These are phyloP conservation scores for Pseudevernia furfuracea DNA, from an alignment of 495 filamentous ascomycete genomes.

Conservation along the genomic window DNA sequence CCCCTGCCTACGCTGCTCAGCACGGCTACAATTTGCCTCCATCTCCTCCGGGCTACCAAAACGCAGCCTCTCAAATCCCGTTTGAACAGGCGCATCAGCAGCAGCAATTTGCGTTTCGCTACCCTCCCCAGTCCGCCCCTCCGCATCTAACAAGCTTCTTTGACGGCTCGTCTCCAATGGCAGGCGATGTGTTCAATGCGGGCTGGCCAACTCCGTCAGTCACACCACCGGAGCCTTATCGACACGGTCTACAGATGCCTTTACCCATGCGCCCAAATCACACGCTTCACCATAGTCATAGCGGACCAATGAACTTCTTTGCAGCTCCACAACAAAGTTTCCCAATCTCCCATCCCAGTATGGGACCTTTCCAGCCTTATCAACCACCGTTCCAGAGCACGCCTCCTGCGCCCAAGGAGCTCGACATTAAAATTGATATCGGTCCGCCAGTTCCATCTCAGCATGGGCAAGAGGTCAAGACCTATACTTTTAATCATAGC, in stretches of 20 bases:
- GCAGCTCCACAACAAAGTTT: constrained; percentile 7
- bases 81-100: constrained; percentile 8
- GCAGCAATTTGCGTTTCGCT: constrained; percentile 17
- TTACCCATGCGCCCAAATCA: constrained; percentile 8
- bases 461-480: constrained; percentile 11
- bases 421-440: constrained; percentile 19
- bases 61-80: constrained; percentile 2
- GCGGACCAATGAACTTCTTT: constrained; percentile 8
- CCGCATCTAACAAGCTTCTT: constrained; percentile 27
- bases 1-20: constrained; percentile 7
- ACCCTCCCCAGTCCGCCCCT: constrained; percentile 27
- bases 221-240: constrained; percentile 17
- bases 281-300: constrained; percentile 12
- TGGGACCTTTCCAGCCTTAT: constrained; percentile 3
- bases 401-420: constrained; percentile 9
- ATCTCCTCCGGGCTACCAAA: constrained; percentile 6
- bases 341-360: background rate
- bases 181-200: constrained; percentile 15
- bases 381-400: constrained; percentile 2
- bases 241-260: constrained; percentile 5
- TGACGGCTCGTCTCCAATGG: constrained; percentile 18
- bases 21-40: constrained; percentile 12
- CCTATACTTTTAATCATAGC: constrained; percentile 14
- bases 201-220: constrained; percentile 17
- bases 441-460: constrained; percentile 16